Conservation (phyloP, 208 protist species). For the Leishmania mexicana region DNA sequence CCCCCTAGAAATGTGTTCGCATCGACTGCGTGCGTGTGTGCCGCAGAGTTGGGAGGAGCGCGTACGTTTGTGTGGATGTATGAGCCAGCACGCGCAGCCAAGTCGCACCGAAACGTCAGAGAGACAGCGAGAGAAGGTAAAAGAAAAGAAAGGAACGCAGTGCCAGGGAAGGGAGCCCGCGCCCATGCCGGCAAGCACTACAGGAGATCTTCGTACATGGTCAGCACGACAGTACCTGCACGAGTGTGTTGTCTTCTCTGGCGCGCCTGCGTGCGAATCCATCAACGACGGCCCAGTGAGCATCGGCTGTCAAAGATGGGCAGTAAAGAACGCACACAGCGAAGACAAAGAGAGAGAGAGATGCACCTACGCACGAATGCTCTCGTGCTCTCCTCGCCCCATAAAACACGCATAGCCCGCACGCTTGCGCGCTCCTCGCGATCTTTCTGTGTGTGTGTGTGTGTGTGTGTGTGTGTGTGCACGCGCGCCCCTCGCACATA, state of each 20-base stretch:
- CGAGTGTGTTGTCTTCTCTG: background rate
- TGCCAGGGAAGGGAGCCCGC: background rate
- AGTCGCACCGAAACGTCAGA: background rate
- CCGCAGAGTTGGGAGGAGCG: background rate
- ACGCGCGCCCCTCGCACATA: background rate
- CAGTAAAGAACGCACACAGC: background rate
- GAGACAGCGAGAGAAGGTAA: background rate
- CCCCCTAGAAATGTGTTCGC: background rate
- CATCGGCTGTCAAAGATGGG: background rate
- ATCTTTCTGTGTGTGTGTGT: background rate
- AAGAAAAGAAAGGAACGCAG: background rate
- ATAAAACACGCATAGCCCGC: background rate
- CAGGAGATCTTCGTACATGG: background rate
- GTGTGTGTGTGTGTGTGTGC: background rate
- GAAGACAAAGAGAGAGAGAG: background rate
- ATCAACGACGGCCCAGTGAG: background rate
- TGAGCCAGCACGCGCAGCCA: background rate
- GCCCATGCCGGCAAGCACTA: background rate
- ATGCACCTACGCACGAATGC: background rate
- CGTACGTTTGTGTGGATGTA: background rate
- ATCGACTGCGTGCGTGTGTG: constrained; percentile 8
- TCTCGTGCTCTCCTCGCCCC: background rate
- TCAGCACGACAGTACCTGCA: background rate
- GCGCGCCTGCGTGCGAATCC: background rate
- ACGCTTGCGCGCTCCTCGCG: background rate